Evolutionary conservation across 169 alveolate genomes (phyloP), one percentile per base, ranked within the genome.

Genomic region (Plasmodium relictum): DNA sequence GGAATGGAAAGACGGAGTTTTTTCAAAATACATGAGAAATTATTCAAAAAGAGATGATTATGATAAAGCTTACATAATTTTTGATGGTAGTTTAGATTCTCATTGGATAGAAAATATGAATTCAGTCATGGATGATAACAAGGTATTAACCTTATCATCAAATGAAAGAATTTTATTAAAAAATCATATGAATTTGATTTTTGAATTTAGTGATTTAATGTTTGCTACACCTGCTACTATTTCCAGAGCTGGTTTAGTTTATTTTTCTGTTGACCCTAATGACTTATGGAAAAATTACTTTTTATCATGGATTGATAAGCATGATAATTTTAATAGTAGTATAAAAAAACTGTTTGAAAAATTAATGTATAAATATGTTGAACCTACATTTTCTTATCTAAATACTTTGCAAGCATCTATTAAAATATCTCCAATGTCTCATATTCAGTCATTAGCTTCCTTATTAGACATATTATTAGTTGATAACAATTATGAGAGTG

Each of bases 211-310:
- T 72, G 99, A 98, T 93, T 95, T 98, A 88, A 95, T 96, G 93
- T 98, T 95, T 93, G 99, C 99, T 52, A 96, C 99, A 16, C 98
- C 98, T n/a, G 99, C 99, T 63, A 98, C 99, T 14, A 98, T 97
- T 44, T 96, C 99, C 41, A 93, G 99, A 74, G 99, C 99, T 18
- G 99, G 99, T 91, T 97, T 98, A 88, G 96, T 98, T 45, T 98
- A 95, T 88, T 96, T 96, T 72, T 95, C 98, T 59, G 98, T 96
- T 76, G 94, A 93, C 48, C 94, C 91, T 58, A 98, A 98, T 59
- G 97, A 95, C 54, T 97, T 97, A 93, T 98, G 99, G 99, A 94
- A 96, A 93, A 95, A 98, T 61, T 98, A 96, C 91, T 97, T 95
- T 69, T 96, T 94, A 85, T 96, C 99, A 68, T 98, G 99, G 99